Evolutionary conservation across 306 rosid genomes (phyloP).

Genomic region (Trichosanthes truncata): DNA sequence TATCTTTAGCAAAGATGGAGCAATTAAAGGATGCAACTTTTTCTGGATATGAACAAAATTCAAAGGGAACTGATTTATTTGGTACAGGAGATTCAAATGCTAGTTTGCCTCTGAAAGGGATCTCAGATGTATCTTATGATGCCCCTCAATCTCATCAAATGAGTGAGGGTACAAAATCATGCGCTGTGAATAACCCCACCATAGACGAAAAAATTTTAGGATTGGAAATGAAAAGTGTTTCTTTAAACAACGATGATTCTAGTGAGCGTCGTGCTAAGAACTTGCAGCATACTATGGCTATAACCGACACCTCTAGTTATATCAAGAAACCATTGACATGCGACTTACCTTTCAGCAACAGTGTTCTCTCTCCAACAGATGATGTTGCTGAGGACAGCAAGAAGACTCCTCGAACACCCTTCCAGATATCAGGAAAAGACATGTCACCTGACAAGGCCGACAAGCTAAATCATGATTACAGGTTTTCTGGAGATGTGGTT

Average conservation of each 20-base stretch:
- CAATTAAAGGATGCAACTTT: conserved; percentile 18
- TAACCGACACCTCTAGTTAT: conserved; percentile 15
- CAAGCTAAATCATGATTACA: conserved; percentile 19
- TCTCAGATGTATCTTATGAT: conserved; percentile 24
- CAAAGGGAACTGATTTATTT: conserved; percentile 19
- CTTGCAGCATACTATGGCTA: conserved; percentile 6
- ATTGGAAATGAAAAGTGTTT: conserved; percentile 16
- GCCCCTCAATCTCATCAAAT: conserved; percentile 31
- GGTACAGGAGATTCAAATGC: conserved; percentile 23
- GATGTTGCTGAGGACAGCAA: conserved; percentile 19
- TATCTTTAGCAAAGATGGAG: conserved; percentile 19
- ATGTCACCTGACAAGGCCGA: conserved; percentile 22
- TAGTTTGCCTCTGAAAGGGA: conserved; percentile 40
- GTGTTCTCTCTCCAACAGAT: conserved; percentile 14
- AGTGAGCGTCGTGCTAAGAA: conserved; percentile 14
- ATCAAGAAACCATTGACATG: conserved; percentile 18
- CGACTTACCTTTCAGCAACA: conserved; percentile 21
- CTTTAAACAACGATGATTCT: conserved; percentile 13
- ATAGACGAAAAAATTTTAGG: conserved; percentile 22
- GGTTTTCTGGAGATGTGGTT: conserved; percentile 15
- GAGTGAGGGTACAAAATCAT: conserved; percentile 20
- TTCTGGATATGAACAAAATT: conserved; percentile 27
- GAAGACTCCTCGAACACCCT: conserved; percentile 19
- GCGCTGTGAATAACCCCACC: conserved; percentile 19
- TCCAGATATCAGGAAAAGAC: conserved; percentile 19